phyloP scores from a whole-genome alignment of 768 basidiomycete species.

The Tylopilus subfusipes region DNA sequence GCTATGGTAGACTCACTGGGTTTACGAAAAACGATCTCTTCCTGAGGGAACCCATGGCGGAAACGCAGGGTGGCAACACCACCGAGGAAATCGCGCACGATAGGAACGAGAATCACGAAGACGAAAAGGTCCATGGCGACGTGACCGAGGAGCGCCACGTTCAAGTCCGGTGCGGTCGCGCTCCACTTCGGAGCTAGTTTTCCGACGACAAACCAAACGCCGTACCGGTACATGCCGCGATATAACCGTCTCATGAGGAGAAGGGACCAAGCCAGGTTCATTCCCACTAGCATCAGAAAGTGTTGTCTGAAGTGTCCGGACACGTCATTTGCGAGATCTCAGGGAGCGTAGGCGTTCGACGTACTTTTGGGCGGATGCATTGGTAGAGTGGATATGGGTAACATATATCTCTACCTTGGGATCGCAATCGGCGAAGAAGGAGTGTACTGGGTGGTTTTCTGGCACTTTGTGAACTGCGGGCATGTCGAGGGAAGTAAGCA shows the following conservation, averaged over 20 bases:
- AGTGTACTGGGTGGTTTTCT: slow-evolving; percentile 22
- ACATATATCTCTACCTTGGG: slow-evolving; percentile 27
- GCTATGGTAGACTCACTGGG: slow-evolving; percentile 26
- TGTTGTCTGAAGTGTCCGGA: slow-evolving; percentile 17
- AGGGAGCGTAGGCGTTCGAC: background rate
- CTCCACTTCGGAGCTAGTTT: slow-evolving; percentile 15
- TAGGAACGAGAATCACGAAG: slow-evolving; percentile 23
- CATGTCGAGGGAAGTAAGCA: slow-evolving; percentile 17
- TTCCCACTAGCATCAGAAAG: slow-evolving; percentile 24
- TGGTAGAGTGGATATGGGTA: slow-evolving; percentile 26
- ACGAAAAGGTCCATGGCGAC: slow-evolving; percentile 25
- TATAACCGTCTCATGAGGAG: slow-evolving; percentile 24
- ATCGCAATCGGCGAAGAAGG: slow-evolving; percentile 19
- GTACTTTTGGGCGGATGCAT: slow-evolving; percentile 23
- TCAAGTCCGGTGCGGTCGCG: slow-evolving; percentile 13
- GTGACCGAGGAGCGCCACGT: slow-evolving; percentile 23
- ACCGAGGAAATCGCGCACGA: slow-evolving; percentile 22
- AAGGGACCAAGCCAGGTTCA: slow-evolving; percentile 25
- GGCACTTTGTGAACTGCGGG: slow-evolving; percentile 25
- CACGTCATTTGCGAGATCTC: slow-evolving; percentile 8
- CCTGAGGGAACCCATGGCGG: slow-evolving; percentile 26
- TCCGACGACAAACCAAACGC: slow-evolving; percentile 25
- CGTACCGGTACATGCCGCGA: slow-evolving; percentile 27
- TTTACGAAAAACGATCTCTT: slow-evolving; percentile 31
- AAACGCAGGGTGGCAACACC: slow-evolving; percentile 21